Evolutionary conservation across 768 basidiomycete genomes (phyloP), one percentile per base, ranked within the genome.

Genomic region (Lentinula sp.): DNA sequence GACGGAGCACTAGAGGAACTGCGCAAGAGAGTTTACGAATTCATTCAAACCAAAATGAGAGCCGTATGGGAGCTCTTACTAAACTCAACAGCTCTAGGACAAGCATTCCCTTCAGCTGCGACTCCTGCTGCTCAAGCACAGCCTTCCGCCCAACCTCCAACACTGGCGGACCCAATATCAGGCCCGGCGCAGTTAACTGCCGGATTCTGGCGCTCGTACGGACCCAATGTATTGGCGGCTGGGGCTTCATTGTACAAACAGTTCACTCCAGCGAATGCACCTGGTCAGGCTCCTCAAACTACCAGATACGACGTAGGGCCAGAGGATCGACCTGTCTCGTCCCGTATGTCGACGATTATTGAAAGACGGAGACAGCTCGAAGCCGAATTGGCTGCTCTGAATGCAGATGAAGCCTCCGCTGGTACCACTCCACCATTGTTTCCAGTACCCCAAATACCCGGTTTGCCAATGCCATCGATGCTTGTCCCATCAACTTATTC

Each of bases 201-300:
- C 21, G 83, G 82, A 0, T 75, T 93, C 15, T 93, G 91, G 91
- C 77, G 78, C n/a, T 82, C 85, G 1, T 93, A 91, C 63, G 92
- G 90, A 1, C 91, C 92, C 0, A 69, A 79, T 2, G 78, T 93
- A 46, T 66, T 93, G 11, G 88, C 88, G 2, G 80, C 83, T 1
- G 88, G 90, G 18, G 80, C 87, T 0, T 82, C 83, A 2, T 69
- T 91, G 4, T 71, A 92, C 13, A 77, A 78, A 16, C 83, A 86
- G 62, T 75, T 81, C 18, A 74, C 81, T 11, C 73, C 75, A 0
- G 73, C 76, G 16, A 73, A 82, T 0, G 67, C 73, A 37, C 62
- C 75, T 28, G 43, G 34, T 8, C 42, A 52, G 37, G 35, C 54
- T 48, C 43, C 34, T 4, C 43, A 34, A 13, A 39, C 56, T 5